phyloP scores from a whole-genome alignment of 257 asterid genomes.

The Plantago major region DNA sequence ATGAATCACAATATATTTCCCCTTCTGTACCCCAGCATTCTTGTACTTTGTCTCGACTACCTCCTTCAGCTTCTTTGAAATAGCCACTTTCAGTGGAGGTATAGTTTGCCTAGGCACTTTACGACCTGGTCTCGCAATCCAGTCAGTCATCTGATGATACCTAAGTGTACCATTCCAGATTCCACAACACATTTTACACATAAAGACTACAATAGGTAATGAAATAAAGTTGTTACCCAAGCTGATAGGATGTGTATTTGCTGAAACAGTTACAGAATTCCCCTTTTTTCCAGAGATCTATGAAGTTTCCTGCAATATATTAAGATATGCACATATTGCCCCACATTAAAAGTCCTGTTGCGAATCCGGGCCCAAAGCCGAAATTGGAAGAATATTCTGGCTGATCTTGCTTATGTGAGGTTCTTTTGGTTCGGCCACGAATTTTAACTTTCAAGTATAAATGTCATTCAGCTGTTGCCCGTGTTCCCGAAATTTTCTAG shows the following conservation, averaged over 20 bases:
- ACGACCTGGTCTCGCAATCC: constrained; percentile 71
- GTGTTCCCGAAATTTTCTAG: no score
- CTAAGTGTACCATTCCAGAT: constrained; percentile 23
- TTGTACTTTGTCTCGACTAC: constrained; percentile 69
- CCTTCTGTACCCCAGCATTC: constrained; percentile 61
- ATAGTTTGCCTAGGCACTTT: constrained; percentile 61
- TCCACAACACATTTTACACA: not conserved
- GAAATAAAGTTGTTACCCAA: not conserved
- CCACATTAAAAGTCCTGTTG: no score
- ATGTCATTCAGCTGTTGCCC: no score
- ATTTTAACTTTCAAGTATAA: no score
- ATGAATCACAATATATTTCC: constrained; percentile 76
- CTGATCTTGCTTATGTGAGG: no score
- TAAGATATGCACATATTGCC: no score
- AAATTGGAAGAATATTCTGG: no score
- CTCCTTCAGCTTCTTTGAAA: constrained; percentile 73
- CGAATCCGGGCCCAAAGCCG: no score
- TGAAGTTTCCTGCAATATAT: no score
- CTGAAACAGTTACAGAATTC: no score
- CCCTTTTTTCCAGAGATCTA: no score
- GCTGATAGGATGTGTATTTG: not conserved
- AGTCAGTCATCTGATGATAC: constrained; percentile 74
- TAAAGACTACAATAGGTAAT: not conserved
- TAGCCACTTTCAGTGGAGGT: constrained; percentile 60
- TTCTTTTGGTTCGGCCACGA: no score